A percentile compares a stretch with the other conserved stretches of the same genome.
phyloP scores from a whole-genome alignment of 2,329 filamentous ascomycete species.

The Penicillium sp. region DNA sequence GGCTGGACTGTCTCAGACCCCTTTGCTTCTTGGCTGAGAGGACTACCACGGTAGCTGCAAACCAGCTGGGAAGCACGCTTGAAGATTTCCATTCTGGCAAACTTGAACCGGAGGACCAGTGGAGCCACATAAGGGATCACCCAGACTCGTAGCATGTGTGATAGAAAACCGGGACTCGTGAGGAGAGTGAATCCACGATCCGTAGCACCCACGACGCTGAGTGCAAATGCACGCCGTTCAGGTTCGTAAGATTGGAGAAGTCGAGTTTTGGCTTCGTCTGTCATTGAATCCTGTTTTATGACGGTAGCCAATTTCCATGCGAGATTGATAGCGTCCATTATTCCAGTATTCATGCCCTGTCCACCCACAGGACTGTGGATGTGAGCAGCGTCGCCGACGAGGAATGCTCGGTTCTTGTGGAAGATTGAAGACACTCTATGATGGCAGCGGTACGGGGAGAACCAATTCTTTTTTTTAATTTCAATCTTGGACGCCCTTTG shows the following conservation, averaged over 20 bases:
- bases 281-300: slow-evolving; percentile 28
- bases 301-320: slow-evolving; percentile 55
- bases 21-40: slow-evolving; percentile 30
- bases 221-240: slow-evolving; percentile 50
- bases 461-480: slow-evolving; percentile 35
- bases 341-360: slow-evolving; percentile 59
- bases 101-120: slow-evolving; percentile 20
- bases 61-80: slow-evolving; percentile 43
- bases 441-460: slow-evolving; percentile 49
- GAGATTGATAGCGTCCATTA: slow-evolving; percentile 55
- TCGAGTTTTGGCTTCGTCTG: slow-evolving; percentile 32
- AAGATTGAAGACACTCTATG: slow-evolving; percentile 44
- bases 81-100: slow-evolving; percentile 27
- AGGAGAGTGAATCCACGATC: slow-evolving; percentile 44
- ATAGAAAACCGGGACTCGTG: slow-evolving; percentile 39
- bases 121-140: slow-evolving; percentile 39
- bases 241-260: slow-evolving; percentile 50
- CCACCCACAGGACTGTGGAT: slow-evolving; percentile 56
- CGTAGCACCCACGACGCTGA: slow-evolving; percentile 43
- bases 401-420: slow-evolving; percentile 50
- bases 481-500: slow-evolving; percentile 21
- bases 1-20: slow-evolving; percentile 40
- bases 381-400: slow-evolving; percentile 59
- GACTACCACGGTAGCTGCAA: slow-evolving; percentile 44
- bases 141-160: slow-evolving; percentile 41